phyloP scores from a whole-genome alignment of 805 yeast species.

The Monosporozyma solicola region DNA sequence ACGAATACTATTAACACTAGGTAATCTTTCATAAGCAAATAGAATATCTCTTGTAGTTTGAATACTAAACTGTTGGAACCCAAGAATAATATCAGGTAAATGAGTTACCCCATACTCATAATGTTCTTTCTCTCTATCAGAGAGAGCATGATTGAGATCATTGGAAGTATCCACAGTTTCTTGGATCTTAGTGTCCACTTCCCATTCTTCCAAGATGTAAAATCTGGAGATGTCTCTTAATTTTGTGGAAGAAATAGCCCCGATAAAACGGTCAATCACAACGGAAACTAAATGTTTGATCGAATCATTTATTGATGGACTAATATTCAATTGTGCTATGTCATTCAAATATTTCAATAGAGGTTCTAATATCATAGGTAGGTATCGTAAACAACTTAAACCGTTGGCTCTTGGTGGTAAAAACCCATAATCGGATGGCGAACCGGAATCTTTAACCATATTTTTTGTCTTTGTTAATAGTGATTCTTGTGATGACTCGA shows the following conservation, averaged over 20 bases:
- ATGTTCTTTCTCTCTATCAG: not conserved
- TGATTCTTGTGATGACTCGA: slow-evolving; percentile 28
- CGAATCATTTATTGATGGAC: slow-evolving; percentile 31
- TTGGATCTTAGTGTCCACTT: slow-evolving; percentile 21
- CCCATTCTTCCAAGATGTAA: slow-evolving; percentile 35
- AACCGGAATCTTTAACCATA: slow-evolving; percentile 19
- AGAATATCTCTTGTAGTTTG: slow-evolving; percentile 28
- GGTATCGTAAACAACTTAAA: slow-evolving; percentile 46
- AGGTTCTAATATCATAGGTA: slow-evolving; percentile 38
- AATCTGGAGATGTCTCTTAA: slow-evolving; percentile 39
- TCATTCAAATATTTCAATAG: slow-evolving; percentile 36
- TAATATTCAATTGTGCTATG: slow-evolving; percentile 36
- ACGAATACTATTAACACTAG: slow-evolving; percentile 30
- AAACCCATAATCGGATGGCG: slow-evolving; percentile 39
- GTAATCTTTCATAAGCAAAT: slow-evolving; percentile 28
- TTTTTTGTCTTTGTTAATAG: not conserved
- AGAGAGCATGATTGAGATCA: not conserved
- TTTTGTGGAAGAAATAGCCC: slow-evolving; percentile 44
- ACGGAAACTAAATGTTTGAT: slow-evolving; percentile 31
- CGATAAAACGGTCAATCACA: slow-evolving; percentile 36
- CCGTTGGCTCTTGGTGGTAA: slow-evolving; percentile 60
- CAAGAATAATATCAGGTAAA: slow-evolving; percentile 30
- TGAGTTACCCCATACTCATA: slow-evolving; percentile 31
- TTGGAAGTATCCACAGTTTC: slow-evolving; percentile 1
- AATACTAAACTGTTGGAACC: slow-evolving; percentile 30